Evolutionary conservation across 2,329 filamentous ascomycete genomes (phyloP).

Genomic region (Sporothrix globosa): DNA sequence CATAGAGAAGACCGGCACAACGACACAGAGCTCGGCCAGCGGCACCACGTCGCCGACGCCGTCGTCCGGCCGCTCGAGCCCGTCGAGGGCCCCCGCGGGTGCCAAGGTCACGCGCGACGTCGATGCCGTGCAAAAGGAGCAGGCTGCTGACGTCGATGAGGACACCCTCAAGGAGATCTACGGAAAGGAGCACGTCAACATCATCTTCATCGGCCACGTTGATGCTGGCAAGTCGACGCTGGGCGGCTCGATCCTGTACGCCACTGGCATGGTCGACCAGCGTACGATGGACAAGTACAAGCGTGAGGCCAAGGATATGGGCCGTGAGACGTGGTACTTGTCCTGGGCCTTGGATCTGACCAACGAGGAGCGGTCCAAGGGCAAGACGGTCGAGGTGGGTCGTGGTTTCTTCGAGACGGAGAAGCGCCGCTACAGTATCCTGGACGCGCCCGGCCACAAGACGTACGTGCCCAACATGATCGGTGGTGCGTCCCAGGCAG

Average conservation of each 20-base stretch:
- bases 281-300: conserved; percentile 98
- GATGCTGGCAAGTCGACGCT: conserved; percentile 98
- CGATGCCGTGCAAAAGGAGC: conserved; percentile 84
- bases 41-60: conserved; percentile 80
- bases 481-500: conserved; percentile 84
- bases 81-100: conserved; percentile 56
- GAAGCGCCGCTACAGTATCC: conserved; percentile 91
- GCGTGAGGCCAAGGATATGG: conserved; percentile 91
- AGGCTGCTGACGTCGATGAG: conserved; percentile 71
- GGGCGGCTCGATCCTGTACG: conserved; percentile 89
- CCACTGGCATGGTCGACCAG: conserved; percentile 98
- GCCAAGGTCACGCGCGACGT: conserved; percentile 66
- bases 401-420: conserved; percentile 96
- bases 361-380: conserved; percentile 93
- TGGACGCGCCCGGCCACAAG: conserved; percentile 97
- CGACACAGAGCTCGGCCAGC: conserved; percentile 55
- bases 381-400: conserved; percentile 97
- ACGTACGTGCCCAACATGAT: conserved; percentile 99
- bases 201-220: conserved; percentile 95
- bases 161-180: conserved; percentile 90
- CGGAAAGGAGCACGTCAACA: conserved; percentile 89
- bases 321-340: conserved; percentile 97
- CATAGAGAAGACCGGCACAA: conserved; percentile 86
- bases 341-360: conserved; percentile 98
- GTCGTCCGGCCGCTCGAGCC: conserved; percentile 82